A percentile compares a stretch with the other conserved stretches of the same genome.
Conservation (phyloP, 2,329 filamentous ascomycete genomes). For the Botrytis deweyae region DNA sequence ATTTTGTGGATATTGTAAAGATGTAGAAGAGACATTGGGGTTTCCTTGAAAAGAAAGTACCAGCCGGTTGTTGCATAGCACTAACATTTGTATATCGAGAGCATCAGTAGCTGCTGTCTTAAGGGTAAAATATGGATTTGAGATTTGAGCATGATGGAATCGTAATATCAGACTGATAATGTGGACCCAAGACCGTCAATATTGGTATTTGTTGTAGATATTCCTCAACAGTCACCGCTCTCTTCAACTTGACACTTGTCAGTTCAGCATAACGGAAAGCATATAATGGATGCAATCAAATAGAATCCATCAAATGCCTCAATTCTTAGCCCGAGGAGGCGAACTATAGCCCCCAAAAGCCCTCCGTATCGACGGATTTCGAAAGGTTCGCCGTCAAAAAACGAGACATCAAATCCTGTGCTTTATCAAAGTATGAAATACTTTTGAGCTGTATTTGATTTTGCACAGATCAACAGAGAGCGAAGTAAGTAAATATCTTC, state of each 20-base stretch:
- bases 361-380: background rate
- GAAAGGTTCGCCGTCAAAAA: background rate
- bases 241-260: background rate
- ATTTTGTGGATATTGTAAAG: background rate
- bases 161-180: background rate
- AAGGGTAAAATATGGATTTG: background rate
- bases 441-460: background rate
- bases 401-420: background rate
- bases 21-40: background rate
- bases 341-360: background rate
- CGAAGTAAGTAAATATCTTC: background rate
- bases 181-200: background rate
- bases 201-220: background rate
- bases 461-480: background rate
- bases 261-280: background rate
- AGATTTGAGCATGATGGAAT: background rate
- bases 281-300: too few relatives aligned
- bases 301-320: background rate
- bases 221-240: background rate
- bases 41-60: background rate
- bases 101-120: background rate
- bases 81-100: accelerated
- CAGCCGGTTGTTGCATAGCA: background rate
- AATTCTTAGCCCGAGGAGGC: background rate
- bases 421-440: background rate